phyloP scores from a whole-genome alignment of 192 early-diverging fungal species.

The Diversispora eburnea region DNA sequence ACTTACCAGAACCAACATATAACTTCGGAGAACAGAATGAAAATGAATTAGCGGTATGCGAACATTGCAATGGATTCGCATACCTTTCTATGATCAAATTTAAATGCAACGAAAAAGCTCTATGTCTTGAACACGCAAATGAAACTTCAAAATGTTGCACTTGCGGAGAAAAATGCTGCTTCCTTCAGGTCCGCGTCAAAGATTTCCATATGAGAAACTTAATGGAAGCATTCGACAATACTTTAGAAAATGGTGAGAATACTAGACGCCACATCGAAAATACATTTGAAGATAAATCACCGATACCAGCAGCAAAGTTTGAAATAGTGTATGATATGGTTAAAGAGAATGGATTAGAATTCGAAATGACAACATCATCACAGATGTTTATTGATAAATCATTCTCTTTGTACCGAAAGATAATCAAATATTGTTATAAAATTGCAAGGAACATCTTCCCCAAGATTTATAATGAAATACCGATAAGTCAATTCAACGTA shows the following conservation, averaged over 20 bases:
- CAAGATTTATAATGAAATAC: neutral
- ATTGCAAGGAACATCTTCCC: neutral
- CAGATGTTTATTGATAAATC: neutral
- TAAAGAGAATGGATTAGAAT: neutral
- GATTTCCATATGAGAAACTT: conserved; percentile 36
- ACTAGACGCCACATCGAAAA: conserved; percentile 2
- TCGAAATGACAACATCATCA: neutral
- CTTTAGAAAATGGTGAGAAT: neutral
- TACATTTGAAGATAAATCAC: conserved; percentile 23
- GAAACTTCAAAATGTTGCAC: conserved; percentile 41
- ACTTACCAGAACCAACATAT: conserved; percentile 39
- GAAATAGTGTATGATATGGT: neutral
- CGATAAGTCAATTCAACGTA: neutral
- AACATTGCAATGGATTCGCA: conserved; percentile 65
- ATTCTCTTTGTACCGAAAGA: neutral
- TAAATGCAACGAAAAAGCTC: conserved; percentile 57
- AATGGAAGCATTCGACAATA: neutral
- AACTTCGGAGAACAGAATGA: too few relatives aligned
- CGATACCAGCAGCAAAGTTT: neutral
- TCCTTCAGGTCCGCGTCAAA: conserved; percentile 34
- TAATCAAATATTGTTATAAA: neutral
- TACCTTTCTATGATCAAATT: conserved; percentile 68
- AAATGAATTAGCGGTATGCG: conserved; percentile 45
- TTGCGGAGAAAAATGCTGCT: conserved; percentile 35
- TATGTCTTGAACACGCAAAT: conserved; percentile 61